Evolutionary conservation across 306 rosid genomes (phyloP), one percentile per base, ranked within the genome.

Genomic region (Vachellia pachyceras): DNA sequence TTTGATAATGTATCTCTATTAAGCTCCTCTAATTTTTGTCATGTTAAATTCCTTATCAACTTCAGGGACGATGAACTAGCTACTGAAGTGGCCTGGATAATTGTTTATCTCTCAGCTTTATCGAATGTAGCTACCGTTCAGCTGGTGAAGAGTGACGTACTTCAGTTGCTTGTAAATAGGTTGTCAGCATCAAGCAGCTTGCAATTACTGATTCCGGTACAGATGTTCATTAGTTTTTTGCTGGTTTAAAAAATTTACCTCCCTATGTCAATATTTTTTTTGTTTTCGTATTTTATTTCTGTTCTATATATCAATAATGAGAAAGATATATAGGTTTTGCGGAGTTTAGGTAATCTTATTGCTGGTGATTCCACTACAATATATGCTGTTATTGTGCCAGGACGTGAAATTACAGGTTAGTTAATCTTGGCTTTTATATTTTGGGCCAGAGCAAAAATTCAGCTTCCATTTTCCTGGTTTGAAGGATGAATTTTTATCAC

Each of bases 11-110:
- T 60, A 73, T 40, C 61, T 75, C 75, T 42, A 63, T 49, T 58
- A 60, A 49, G 57, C 74, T 79, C 18, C 52, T 71, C 84, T 77
- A 66, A 84, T 69, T 73, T 37, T 50, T 69, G 80, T 81, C 66
- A 70, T 35, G 54, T 70, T 58, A 39, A 83, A 46, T 77, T 75
- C 37, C 44, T 83, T 47, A 39, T 69, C 54, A 76, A 73, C 66
- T 83, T 75, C 91, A 96, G 99, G 92, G 99, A 96, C 49, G 98
- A 93, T 72, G 97, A 93, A 77, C 84, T 94, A 87, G 94, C 94
- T 46, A 96, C 98, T 80, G 99, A 96, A 87, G 94, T 93, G 78
- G 97, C 97, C 72, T 96, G 98, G 99, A 97, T 96, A 55, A 90
- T 90, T 73, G 98, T 92, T 79, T 96, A 96, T 87, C 92, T 96